Evolutionary conservation across 2,329 filamentous ascomycete species (phyloP).

Genomic region (Byssothecium circinans): DNA sequence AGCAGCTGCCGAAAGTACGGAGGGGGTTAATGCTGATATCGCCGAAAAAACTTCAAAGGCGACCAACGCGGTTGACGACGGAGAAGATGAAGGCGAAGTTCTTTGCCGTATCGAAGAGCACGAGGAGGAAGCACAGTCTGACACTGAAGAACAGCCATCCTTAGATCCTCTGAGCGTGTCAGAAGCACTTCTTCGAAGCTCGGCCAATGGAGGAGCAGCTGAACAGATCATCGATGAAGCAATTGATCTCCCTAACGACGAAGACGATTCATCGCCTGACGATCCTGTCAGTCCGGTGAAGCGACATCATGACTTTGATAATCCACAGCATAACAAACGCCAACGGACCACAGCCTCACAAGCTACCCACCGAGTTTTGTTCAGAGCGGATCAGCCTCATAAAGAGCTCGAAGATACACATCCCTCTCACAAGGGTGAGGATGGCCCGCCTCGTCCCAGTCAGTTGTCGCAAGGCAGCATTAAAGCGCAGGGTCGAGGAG

Average conservation of each 20-base stretch:
- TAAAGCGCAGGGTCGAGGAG: conserved; percentile 42
- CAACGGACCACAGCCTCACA: conserved; percentile 6
- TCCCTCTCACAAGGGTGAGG: conserved; percentile 6
- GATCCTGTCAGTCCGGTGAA: conserved; percentile 18
- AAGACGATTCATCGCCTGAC: conserved; percentile 4
- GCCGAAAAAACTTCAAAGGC: neutral
- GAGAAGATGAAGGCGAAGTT: conserved; percentile 17
- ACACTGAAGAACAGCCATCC: conserved; percentile 25
- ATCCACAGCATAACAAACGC: conserved; percentile 5
- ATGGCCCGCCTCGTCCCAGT: conserved; percentile 16
- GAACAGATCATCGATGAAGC: conserved; percentile 22
- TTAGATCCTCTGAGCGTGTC: conserved; percentile 38
- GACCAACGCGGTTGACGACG: conserved; percentile 2
- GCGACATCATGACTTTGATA: conserved; percentile 11
- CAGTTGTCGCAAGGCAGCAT: conserved; percentile 45
- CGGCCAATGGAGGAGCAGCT: conserved; percentile 3
- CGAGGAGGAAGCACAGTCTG: conserved; percentile 16
- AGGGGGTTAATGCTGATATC: neutral
- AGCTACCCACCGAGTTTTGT: conserved; percentile 7
- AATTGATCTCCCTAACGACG: conserved; percentile 21
- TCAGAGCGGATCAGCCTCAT: conserved; percentile 11
- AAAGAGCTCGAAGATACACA: neutral
- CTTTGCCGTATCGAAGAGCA: no score
- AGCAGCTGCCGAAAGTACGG: neutral
- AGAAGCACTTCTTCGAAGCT: conserved; percentile 19